phyloP scores from a whole-genome alignment of 2,329 filamentous ascomycete species.

The Cryphonectria japonica region DNA sequence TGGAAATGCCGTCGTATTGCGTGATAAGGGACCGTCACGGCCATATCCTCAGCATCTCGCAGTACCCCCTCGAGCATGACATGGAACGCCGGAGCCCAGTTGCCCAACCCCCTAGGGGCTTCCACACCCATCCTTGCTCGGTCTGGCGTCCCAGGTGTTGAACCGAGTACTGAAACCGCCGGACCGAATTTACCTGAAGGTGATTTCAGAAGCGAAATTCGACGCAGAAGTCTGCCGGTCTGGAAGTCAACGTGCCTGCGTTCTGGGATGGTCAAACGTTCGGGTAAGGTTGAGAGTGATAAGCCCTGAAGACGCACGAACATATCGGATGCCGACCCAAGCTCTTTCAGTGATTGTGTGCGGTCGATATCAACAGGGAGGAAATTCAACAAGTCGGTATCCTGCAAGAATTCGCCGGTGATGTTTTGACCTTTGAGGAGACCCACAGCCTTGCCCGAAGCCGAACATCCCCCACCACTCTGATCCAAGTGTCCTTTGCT shows the following conservation, averaged over 20 bases:
- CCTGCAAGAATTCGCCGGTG: background rate
- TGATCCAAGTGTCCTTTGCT: conserved; percentile 7
- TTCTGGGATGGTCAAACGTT: conserved; percentile 41
- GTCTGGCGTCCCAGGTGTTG: conserved; percentile 24
- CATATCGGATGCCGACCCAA: conserved; percentile 48
- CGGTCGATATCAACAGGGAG: conserved; percentile 48
- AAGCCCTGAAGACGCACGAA: conserved; percentile 44
- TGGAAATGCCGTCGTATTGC: conserved; percentile 56
- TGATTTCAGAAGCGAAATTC: conserved; percentile 48
- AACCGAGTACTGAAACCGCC: conserved; percentile 42
- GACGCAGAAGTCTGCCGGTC: conserved; percentile 49
- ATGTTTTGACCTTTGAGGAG: background rate
- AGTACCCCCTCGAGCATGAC: conserved; percentile 59
- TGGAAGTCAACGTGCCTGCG: conserved; percentile 49
- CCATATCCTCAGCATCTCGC: conserved; percentile 64
- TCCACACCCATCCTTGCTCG: conserved; percentile 14
- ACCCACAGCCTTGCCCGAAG: background rate
- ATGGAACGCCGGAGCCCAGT: conserved; percentile 62
- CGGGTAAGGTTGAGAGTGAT: conserved; percentile 42
- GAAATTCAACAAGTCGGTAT: conserved; percentile 36
- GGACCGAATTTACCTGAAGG: conserved; percentile 55
- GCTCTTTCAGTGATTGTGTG: conserved; percentile 35
- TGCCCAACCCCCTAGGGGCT: conserved; percentile 37
- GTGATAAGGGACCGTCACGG: conserved; percentile 60
- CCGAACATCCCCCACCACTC: background rate